Conservation (phyloP, 176 grass and related monocot genomes). For the Aegilops tauschii region DNA sequence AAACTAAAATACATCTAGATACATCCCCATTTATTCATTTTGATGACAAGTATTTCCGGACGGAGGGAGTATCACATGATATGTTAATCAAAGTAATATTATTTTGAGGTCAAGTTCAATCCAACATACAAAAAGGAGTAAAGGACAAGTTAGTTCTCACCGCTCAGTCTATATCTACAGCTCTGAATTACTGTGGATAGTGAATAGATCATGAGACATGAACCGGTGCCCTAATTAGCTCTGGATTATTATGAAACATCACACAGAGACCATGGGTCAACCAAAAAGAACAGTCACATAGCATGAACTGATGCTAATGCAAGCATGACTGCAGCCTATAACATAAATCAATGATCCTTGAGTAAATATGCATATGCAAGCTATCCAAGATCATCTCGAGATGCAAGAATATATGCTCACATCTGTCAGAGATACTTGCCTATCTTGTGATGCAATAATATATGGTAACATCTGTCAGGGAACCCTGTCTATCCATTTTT, state of each 20-base stretch:
- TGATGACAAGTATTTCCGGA: no score
- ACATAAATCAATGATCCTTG: no score
- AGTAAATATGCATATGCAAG: no score
- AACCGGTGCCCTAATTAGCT: not conserved
- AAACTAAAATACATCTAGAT: no score
- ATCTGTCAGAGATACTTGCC: no score
- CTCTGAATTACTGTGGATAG: not conserved
- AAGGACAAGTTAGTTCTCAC: not conserved
- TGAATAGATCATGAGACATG: not conserved
- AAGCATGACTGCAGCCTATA: not conserved
- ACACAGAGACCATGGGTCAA: not conserved
- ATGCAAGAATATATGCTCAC: no score
- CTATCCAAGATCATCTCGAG: not conserved
- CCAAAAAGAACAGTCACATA: not conserved
- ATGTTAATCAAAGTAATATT: not conserved
- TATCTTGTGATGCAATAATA: not conserved
- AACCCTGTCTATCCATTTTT: not conserved
- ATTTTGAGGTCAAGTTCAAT: not conserved
- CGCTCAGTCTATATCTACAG: not conserved
- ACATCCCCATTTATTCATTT: no score
- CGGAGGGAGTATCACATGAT: not conserved
- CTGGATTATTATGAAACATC: not conserved
- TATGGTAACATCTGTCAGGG: not conserved
- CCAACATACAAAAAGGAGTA: not conserved
- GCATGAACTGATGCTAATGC: not conserved